These are phyloP conservation scores for Luffa acutangula DNA, from an alignment of 306 rosid species.

Conservation along the genomic window DNA sequence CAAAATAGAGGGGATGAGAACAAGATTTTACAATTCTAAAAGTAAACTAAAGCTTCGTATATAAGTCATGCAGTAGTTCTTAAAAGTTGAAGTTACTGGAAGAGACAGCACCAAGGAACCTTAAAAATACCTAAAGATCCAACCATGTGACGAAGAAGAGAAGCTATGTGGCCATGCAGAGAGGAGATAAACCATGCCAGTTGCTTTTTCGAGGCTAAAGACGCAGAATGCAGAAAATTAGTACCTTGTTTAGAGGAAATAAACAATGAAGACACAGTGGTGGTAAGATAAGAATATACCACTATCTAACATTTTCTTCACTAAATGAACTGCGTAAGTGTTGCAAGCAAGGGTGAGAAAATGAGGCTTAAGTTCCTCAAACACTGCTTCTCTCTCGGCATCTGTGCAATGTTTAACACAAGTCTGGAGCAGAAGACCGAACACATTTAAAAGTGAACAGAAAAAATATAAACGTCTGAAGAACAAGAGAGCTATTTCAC, in stretches of 20 bases:
- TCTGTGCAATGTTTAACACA: conserved; percentile 83
- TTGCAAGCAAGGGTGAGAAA: conserved; percentile 60
- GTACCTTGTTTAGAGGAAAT: background rate
- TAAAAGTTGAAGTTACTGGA: background rate
- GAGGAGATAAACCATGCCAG: conserved; percentile 56
- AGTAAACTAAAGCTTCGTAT: background rate
- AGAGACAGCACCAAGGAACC: background rate
- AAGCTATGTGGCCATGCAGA: conserved; percentile 78
- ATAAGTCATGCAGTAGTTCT: background rate
- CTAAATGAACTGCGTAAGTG: conserved; percentile 79
- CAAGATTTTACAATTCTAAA: background rate
- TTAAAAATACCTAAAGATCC: conserved; percentile 72
- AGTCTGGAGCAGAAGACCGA: conserved; percentile 35
- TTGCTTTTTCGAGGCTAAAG: conserved; percentile 83
- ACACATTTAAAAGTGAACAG: background rate
- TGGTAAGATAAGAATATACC: conserved; percentile 30
- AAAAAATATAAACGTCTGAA: background rate
- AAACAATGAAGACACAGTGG: background rate
- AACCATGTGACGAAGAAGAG: conserved; percentile 93
- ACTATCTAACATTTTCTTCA: conserved; percentile 77
- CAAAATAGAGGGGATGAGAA: background rate
- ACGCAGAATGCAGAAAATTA: background rate
- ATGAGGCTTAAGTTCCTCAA: conserved; percentile 83
- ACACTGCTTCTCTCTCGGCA: conserved; percentile 62
- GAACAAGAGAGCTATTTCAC: background rate